phyloP scores from a whole-genome alignment of 2,329 filamentous ascomycete genomes.

The Fusarium sp. region DNA sequence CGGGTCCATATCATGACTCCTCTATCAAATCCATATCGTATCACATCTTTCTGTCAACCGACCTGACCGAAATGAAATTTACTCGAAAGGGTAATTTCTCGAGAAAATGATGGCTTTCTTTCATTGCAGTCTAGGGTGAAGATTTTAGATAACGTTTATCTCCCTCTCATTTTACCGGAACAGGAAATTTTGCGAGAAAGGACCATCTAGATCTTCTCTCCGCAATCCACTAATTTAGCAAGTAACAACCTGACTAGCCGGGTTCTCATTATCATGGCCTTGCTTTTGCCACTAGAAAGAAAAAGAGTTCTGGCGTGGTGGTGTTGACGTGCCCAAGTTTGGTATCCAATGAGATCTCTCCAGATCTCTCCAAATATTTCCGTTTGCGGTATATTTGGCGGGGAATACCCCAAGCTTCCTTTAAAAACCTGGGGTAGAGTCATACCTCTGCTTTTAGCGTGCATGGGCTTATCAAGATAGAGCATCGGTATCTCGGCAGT shows the following conservation, averaged over 20 bases:
- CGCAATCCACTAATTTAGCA: conserved; percentile 7
- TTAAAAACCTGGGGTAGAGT: conserved; percentile 21
- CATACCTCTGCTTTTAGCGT: background rate
- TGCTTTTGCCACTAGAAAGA: background rate
- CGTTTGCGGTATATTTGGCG: background rate
- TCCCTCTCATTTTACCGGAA: background rate
- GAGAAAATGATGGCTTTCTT: background rate
- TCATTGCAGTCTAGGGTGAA: background rate
- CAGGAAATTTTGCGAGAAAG: background rate
- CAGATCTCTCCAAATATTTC: background rate
- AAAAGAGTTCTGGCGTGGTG: background rate
- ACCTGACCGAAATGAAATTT: background rate
- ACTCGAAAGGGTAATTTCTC: background rate
- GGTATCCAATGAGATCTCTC: background rate
- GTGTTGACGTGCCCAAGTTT: background rate
- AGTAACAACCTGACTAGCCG: background rate
- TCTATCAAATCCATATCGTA: background rate
- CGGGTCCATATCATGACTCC: background rate
- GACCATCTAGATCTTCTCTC: conserved; percentile 11
- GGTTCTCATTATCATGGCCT: background rate
- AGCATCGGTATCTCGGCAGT: conserved; percentile 8
- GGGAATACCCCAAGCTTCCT: background rate
- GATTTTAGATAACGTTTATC: background rate
- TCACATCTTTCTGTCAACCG: background rate
- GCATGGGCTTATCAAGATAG: conserved; percentile 17